Evolutionary conservation across 2,329 filamentous ascomycete genomes (phyloP).

Genomic region (Xylariaceae sp.): DNA sequence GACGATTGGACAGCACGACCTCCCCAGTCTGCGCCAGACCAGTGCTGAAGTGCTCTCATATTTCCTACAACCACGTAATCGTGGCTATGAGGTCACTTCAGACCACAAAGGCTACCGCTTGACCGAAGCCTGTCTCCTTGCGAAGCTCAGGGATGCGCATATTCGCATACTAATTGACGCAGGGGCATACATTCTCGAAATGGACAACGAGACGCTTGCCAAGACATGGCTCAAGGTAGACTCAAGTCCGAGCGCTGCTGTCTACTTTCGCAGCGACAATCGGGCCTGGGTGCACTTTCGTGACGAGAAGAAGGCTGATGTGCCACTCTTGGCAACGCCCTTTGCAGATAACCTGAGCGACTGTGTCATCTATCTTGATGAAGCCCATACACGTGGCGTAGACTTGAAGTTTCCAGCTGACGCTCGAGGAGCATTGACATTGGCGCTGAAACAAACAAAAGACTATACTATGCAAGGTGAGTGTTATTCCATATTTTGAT

Average conservation of each 20-base stretch:
- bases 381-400: conserved; percentile 54
- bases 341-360: conserved; percentile 44
- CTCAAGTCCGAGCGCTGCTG: conserved; percentile 39
- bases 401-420: conserved; percentile 51
- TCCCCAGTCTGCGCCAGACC: conserved; percentile 50
- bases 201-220: conserved; percentile 48
- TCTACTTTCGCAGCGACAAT: conserved; percentile 48
- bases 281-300: conserved; percentile 40
- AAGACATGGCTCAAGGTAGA: conserved; percentile 47
- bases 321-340: conserved; percentile 46
- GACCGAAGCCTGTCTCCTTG: conserved; percentile 43
- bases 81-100: conserved; percentile 38
- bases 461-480: conserved; percentile 53
- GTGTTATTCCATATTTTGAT: not conserved
- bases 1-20: conserved; percentile 55
- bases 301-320: conserved; percentile 24
- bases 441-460: conserved; percentile 53
- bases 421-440: conserved; percentile 48
- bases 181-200: conserved; percentile 60
- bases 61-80: conserved; percentile 48
- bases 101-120: conserved; percentile 32
- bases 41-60: conserved; percentile 59
- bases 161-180: conserved; percentile 53
- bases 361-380: conserved; percentile 47
- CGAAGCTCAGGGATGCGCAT: conserved; percentile 10